Percentiles rank a stretch among this genome's conserved stretches.
Evolutionary conservation across 192 early-diverging fungal genomes (phyloP).

Genomic region (Coemansia sp.): DNA sequence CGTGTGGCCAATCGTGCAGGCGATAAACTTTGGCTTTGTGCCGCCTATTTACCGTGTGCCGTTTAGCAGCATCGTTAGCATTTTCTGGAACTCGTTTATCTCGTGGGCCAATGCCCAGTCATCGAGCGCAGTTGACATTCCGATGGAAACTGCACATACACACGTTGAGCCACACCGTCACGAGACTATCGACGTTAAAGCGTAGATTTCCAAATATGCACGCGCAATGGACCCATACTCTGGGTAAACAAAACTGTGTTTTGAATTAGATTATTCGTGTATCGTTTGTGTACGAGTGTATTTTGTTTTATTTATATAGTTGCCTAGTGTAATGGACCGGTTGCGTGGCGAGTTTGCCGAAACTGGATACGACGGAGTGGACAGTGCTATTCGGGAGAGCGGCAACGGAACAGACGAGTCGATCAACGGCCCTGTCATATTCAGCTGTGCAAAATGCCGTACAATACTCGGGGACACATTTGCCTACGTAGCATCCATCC

Average conservation of each 20-base stretch:
- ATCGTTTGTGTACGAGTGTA: not conserved
- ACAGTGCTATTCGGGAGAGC: not conserved
- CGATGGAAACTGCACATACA: slow-evolving; percentile 35
- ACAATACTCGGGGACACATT: slow-evolving; percentile 53
- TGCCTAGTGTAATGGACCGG: slow-evolving; percentile 14
- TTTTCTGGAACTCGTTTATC: slow-evolving; percentile 77
- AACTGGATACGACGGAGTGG: slow-evolving; percentile 2
- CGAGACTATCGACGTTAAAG: slow-evolving; percentile 12
- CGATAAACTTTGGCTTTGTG: slow-evolving; percentile 70
- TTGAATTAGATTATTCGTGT: not conserved
- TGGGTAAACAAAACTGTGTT: not conserved
- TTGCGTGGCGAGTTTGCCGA: slow-evolving; percentile 17
- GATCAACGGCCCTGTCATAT: slow-evolving; percentile 44
- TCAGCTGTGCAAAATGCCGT: slow-evolving; percentile 52
- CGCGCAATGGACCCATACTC: not conserved
- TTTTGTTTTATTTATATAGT: not conserved
- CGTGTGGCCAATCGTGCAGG: slow-evolving; percentile 73
- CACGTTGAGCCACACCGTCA: slow-evolving; percentile 11
- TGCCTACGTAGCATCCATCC: slow-evolving; percentile 42
- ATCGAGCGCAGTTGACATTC: slow-evolving; percentile 20
- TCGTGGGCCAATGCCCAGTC: slow-evolving; percentile 61
- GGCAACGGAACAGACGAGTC: slow-evolving; percentile 22
- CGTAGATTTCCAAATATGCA: slow-evolving; percentile 1
- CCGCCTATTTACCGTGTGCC: slow-evolving; percentile 67
- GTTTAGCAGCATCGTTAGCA: slow-evolving; percentile 67